phyloP scores from a whole-genome alignment of 2,329 filamentous ascomycete genomes.

The Endoconidiophora polonica region DNA sequence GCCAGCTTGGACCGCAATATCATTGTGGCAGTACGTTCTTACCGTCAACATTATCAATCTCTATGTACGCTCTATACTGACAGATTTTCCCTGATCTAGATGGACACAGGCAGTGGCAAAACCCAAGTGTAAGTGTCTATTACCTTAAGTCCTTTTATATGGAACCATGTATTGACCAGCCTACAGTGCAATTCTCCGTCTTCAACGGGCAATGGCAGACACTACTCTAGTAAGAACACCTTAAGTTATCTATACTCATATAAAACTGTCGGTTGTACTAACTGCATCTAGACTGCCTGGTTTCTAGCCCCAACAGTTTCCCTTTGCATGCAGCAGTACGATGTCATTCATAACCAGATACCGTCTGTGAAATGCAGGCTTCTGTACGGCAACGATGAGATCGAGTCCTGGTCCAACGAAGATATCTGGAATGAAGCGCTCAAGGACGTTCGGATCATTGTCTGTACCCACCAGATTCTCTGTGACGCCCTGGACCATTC shows the following conservation, averaged over 20 bases:
- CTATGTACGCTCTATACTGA: background rate
- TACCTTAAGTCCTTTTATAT: background rate
- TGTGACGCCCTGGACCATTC: slow-evolving; percentile 57
- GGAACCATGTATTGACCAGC: background rate
- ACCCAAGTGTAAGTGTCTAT: slow-evolving; percentile 48
- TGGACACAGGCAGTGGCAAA: slow-evolving; percentile 69
- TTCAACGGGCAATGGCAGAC: slow-evolving; percentile 1
- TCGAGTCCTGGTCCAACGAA: slow-evolving; percentile 57
- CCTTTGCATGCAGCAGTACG: slow-evolving; percentile 49
- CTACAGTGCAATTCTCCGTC: slow-evolving; percentile 7
- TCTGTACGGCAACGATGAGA: slow-evolving; percentile 49
- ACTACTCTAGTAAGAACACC: background rate
- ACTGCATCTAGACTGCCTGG: slow-evolving; percentile 43
- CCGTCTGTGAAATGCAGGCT: slow-evolving; percentile 41
- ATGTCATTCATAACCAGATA: slow-evolving; percentile 42
- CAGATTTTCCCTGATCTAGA: slow-evolving; percentile 29
- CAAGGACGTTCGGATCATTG: slow-evolving; percentile 47
- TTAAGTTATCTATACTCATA: background rate
- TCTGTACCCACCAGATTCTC: slow-evolving; percentile 63
- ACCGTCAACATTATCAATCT: slow-evolving; percentile 10
- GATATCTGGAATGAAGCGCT: slow-evolving; percentile 51
- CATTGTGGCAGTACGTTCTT: slow-evolving; percentile 46
- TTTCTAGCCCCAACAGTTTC: slow-evolving; percentile 55
- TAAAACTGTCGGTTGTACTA: slow-evolving; percentile 12
- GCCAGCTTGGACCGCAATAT: slow-evolving; percentile 51